These are phyloP conservation scores for Ophiostoma angusticollis DNA, from an alignment of 2,329 filamentous ascomycete genomes.

Conservation along the genomic window DNA sequence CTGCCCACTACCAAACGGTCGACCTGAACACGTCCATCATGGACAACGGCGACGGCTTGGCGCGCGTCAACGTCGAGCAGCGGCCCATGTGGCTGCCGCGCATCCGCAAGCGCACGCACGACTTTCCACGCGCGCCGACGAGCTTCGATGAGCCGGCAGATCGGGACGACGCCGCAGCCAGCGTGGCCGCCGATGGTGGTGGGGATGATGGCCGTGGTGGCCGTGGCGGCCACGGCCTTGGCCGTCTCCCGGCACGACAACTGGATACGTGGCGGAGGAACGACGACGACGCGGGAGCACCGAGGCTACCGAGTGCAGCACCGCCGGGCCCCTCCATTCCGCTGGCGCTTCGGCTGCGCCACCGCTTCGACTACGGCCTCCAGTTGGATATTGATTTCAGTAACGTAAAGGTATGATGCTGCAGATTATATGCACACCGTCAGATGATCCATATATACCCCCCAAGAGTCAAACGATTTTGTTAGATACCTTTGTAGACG, in stretches of 20 bases:
- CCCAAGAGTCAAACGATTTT: not conserved
- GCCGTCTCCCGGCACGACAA: too few species aligned
- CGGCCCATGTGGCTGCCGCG: conserved; percentile 13
- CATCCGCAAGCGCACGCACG: conserved; percentile 4
- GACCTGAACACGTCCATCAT: conserved; percentile 13
- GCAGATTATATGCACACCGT: not conserved
- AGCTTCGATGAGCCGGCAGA: not conserved
- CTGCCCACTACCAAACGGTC: conserved; percentile 6
- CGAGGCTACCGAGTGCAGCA: not conserved
- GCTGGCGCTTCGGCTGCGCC: conserved; percentile 2
- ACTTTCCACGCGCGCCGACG: not conserved
- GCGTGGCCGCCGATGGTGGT: too few species aligned
- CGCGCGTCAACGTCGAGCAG: conserved; percentile 9
- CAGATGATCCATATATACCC: not conserved
- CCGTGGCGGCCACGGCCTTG: too few species aligned
- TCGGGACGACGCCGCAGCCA: too few species aligned
- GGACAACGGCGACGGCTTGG: conserved; percentile 20
- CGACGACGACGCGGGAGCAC: too few species aligned
- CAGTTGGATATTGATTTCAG: conserved; percentile 8
- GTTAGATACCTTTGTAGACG: too few species aligned
- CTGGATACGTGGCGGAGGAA: too few species aligned
- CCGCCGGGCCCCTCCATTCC: not conserved
- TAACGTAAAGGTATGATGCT: not conserved
- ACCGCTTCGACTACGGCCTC: conserved; percentile 11
- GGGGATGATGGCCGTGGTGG: too few species aligned